A percentile compares a stretch with the other conserved stretches of the same genome.
These are phyloP conservation scores for Thalassiosira sp. DNA, from an alignment of 352 stramenopile species.

Conservation along the genomic window DNA sequence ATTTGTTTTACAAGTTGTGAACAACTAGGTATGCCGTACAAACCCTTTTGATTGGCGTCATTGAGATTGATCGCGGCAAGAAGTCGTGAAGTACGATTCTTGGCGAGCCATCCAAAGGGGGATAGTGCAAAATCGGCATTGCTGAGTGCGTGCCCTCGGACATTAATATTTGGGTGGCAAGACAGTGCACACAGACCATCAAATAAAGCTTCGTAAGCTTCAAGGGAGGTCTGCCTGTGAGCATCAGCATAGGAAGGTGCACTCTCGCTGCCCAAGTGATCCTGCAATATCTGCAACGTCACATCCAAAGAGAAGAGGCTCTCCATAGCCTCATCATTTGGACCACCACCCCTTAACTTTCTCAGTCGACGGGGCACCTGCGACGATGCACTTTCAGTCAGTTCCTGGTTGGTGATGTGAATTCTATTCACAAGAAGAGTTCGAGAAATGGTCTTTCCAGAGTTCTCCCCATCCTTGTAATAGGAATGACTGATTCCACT, in stretches of 20 bases:
- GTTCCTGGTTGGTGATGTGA: constrained; percentile 68
- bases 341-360: constrained; percentile 36
- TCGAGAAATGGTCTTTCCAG: constrained; percentile 72
- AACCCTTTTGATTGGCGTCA: constrained; percentile 63
- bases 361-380: constrained; percentile 69
- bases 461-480: constrained; percentile 83
- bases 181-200: constrained; percentile 77
- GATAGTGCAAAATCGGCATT: constrained; percentile 76
- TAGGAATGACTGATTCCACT: constrained; percentile 13
- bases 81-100: constrained; percentile 55
- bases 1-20: constrained; percentile 58
- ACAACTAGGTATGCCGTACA: constrained; percentile 73
- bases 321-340: background rate
- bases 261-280: constrained; percentile 28
- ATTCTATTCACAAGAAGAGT: constrained; percentile 68
- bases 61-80: constrained; percentile 62
- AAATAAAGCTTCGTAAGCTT: constrained; percentile 74
- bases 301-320: constrained; percentile 66
- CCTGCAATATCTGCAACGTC: constrained; percentile 38
- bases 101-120: constrained; percentile 74
- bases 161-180: constrained; percentile 82
- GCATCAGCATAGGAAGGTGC: background rate
- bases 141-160: constrained; percentile 66
- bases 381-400: constrained; percentile 68
- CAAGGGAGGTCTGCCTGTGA: constrained; percentile 32